Conservation (phyloP, 371 early-diverging fungal genomes). For the Mortierella sp. region DNA sequence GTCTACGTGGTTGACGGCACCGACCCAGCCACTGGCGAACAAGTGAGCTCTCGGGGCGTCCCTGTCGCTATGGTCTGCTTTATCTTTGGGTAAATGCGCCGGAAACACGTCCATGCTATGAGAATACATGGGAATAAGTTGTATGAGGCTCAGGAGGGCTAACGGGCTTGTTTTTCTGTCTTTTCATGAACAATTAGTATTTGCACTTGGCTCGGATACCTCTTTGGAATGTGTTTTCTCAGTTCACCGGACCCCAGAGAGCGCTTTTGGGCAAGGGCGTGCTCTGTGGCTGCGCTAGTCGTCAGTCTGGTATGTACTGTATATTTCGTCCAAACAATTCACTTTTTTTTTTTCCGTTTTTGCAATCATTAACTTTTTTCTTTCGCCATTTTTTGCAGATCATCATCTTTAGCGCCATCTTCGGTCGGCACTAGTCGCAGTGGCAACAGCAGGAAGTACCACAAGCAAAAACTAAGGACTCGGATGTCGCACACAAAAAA, state of each 20-base stretch:
- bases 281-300: neutral
- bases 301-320: neutral
- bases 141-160: neutral
- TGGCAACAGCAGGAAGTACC: neutral
- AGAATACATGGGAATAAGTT: neutral
- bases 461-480: too few relatives aligned
- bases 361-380: neutral
- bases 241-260: conserved; percentile 20
- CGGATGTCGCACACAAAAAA: too few relatives aligned
- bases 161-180: neutral
- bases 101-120: neutral
- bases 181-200: conserved; percentile 6
- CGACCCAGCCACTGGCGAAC: neutral
- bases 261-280: conserved; percentile 21
- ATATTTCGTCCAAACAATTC: neutral
- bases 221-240: conserved; percentile 30
- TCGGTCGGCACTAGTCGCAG: neutral
- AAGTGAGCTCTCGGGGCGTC: neutral
- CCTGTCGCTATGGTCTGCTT: conserved; percentile 30
- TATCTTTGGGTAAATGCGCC: conserved; percentile 19
- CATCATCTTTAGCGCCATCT: neutral
- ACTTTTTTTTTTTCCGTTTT: neutral
- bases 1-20: conserved; percentile 28
- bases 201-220: conserved; percentile 32
- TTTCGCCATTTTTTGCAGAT: neutral